A percentile compares a stretch with the other conserved stretches of the same genome.
These are phyloP conservation scores for Ceratocystis huliohia DNA, from an alignment of 2,329 filamentous ascomycete species.

Conservation along the genomic window DNA sequence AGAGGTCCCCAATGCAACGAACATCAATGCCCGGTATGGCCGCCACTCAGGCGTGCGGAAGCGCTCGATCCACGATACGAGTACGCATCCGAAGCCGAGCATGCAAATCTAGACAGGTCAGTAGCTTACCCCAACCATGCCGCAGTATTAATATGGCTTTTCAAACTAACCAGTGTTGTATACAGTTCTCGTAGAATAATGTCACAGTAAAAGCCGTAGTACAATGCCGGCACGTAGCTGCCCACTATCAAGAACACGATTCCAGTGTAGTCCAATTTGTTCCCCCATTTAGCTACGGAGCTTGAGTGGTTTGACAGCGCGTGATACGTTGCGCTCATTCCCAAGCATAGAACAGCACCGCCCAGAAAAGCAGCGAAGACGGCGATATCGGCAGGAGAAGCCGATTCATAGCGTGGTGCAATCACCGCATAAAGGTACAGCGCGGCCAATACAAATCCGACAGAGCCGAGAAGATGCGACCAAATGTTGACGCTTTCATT, in stretches of 20 bases:
- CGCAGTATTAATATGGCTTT: background rate
- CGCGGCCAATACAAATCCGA: slow-evolving; percentile 42
- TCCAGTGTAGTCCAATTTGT: slow-evolving; percentile 87
- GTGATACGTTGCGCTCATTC: slow-evolving; percentile 78
- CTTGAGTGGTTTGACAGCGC: slow-evolving; percentile 74
- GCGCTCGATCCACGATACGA: slow-evolving; percentile 64
- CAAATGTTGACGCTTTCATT: slow-evolving; percentile 53
- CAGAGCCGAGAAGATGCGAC: slow-evolving; percentile 52
- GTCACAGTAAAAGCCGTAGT: slow-evolving; percentile 71
- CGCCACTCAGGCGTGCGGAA: slow-evolving; percentile 78
- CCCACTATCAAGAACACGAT: slow-evolving; percentile 88
- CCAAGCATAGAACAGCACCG: slow-evolving; percentile 59
- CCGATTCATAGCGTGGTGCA: slow-evolving; percentile 52
- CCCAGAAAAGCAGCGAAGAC: slow-evolving; percentile 69
- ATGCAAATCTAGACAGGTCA: slow-evolving; percentile 50
- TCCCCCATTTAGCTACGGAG: slow-evolving; percentile 66
- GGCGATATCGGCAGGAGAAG: slow-evolving; percentile 49
- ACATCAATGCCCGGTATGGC: slow-evolving; percentile 78
- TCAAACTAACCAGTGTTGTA: slow-evolving; percentile 53
- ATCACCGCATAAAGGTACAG: slow-evolving; percentile 44
- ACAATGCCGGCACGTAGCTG: slow-evolving; percentile 76
- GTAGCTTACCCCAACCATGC: background rate
- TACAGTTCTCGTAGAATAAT: slow-evolving; percentile 55
- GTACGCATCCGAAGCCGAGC: slow-evolving; percentile 62
- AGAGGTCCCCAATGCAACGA: slow-evolving; percentile 73